Percentiles rank a stretch among this genome's conserved stretches.
These are phyloP conservation scores for Zygosaccharomyces sapae DNA, from an alignment of 1,139 yeast species.

Conservation along the genomic window DNA sequence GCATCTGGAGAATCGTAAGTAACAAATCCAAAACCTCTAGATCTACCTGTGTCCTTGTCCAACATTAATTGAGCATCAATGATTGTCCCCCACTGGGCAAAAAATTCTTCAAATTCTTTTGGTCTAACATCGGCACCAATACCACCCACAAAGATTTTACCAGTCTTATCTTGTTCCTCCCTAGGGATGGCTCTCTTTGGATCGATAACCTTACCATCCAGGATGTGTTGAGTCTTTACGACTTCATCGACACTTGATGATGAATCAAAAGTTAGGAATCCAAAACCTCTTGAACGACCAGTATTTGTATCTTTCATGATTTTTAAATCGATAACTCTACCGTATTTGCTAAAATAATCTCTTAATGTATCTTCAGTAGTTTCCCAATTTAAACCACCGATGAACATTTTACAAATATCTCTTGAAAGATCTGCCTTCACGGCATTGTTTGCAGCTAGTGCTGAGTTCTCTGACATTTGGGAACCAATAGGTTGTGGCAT, in stretches of 20 bases:
- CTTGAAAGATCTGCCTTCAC: conserved; percentile 43
- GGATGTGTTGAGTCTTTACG: conserved; percentile 77
- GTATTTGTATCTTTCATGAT: conserved; percentile 90
- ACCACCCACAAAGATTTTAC: conserved; percentile 97
- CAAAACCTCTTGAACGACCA: conserved; percentile 96
- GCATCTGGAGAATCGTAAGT: conserved; percentile 96
- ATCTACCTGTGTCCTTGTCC: conserved; percentile 95
- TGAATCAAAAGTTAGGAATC: conserved; percentile 83
- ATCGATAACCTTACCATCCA: conserved; percentile 95
- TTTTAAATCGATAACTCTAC: conserved; percentile 83
- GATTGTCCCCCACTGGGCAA: conserved; percentile 85
- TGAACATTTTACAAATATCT: conserved; percentile 86
- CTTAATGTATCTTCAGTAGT: conserved; percentile 84
- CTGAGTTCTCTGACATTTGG: neutral
- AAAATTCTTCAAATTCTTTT: conserved; percentile 81
- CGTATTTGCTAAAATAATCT: conserved; percentile 82
- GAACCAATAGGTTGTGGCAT: conserved; percentile 1
- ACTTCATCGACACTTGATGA: conserved; percentile 84
- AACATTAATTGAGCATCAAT: conserved; percentile 97
- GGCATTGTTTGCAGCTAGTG: conserved; percentile 6
- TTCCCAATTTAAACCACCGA: conserved; percentile 98
- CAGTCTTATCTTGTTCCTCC: conserved; percentile 96
- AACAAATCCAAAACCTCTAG: conserved; percentile 96
- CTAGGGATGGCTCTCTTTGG: conserved; percentile 98
- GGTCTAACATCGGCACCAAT: conserved; percentile 95